Percentiles rank a stretch among this genome's conserved stretches.
These are phyloP conservation scores for Oxalis stricta DNA, from an alignment of 441 rosid species.

Conservation along the genomic window DNA sequence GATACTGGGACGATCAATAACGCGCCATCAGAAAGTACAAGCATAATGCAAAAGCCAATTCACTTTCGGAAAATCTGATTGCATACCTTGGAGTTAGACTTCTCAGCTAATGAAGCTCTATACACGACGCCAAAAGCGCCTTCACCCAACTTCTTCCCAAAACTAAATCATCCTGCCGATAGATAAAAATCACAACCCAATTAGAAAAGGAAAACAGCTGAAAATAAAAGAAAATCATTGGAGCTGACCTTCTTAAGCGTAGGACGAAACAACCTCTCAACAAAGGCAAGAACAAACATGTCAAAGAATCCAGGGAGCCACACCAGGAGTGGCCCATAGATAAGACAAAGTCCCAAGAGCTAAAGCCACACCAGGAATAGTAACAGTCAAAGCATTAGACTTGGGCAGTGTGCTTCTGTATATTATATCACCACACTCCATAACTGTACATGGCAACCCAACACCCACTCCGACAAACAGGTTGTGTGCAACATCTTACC, in stretches of 20 bases:
- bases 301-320: conserved; percentile 95
- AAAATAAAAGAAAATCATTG: conserved; percentile 1
- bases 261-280: conserved; percentile 67
- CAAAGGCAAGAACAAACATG: conserved; percentile 86
- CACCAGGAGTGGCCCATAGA: conserved; percentile 97
- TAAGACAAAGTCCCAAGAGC: conserved; percentile 79
- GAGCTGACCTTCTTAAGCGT: conserved; percentile 52
- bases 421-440: conserved; percentile 96
- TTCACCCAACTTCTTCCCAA: conserved; percentile 87
- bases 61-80: too few relatives aligned
- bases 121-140: conserved; percentile 90
- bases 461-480: conserved; percentile 86
- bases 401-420: conserved; percentile 89
- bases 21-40: neutral
- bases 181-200: conserved; percentile 14
- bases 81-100: conserved; percentile 53
- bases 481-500: conserved; percentile 46
- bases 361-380: conserved; percentile 64
- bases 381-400: conserved; percentile 49
- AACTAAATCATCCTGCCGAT: conserved; percentile 71
- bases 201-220: neutral
- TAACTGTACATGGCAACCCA: conserved; percentile 89
- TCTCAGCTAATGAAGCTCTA: conserved; percentile 45
- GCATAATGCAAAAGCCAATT: neutral
- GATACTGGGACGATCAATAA: too few relatives aligned